A percentile compares a stretch with the other conserved stretches of the same genome.
Conservation (phyloP, 208 protist genomes). For the Lotmaria passim region DNA sequence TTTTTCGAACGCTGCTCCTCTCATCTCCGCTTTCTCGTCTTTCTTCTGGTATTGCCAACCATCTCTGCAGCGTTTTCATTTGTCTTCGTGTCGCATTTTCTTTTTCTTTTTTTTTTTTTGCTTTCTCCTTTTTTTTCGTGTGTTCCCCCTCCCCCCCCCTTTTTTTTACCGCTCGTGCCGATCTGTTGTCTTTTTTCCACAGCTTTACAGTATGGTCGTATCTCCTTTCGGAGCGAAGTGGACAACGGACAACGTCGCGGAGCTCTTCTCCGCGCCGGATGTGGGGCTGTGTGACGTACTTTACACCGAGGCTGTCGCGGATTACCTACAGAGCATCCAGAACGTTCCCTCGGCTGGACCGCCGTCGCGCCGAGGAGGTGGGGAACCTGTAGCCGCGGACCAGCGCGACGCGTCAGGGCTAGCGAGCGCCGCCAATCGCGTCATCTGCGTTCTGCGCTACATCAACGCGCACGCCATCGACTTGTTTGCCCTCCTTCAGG, state of each 20-base stretch:
- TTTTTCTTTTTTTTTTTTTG: neutral
- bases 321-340: constrained; percentile 35
- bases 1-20: no score
- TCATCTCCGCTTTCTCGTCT: no score
- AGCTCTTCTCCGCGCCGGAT: constrained; percentile 13
- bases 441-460: constrained; percentile 24
- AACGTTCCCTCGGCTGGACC: neutral
- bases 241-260: constrained; percentile 21
- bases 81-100: neutral
- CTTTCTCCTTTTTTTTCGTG: neutral
- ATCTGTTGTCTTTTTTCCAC: constrained; percentile 1
- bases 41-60: no score
- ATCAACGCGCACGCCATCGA: constrained; percentile 5
- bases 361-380: neutral
- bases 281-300: constrained; percentile 17
- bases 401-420: neutral
- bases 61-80: neutral
- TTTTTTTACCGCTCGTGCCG: constrained; percentile 1
- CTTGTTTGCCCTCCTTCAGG: constrained; percentile 29
- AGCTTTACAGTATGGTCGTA: constrained; percentile 6
- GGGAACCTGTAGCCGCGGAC: neutral
- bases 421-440: neutral
- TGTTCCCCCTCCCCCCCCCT: neutral
- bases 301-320: constrained; percentile 12
- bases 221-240: constrained; percentile 10